phyloP scores from a whole-genome alignment of 805 yeast genomes.

The Cephaloascus fragrans region DNA sequence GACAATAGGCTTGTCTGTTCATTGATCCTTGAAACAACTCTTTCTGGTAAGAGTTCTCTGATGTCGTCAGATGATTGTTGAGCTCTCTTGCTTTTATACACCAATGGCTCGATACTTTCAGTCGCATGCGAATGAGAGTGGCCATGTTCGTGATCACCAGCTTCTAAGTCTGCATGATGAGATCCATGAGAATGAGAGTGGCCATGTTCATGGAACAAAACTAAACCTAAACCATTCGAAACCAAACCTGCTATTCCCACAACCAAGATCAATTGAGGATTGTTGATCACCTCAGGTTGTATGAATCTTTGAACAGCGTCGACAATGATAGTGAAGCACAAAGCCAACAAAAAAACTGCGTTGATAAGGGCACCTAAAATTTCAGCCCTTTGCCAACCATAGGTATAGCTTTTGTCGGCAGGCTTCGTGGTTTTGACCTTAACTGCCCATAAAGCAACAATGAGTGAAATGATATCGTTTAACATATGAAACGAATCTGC shows the following conservation, averaged over 20 bases:
- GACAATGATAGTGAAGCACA: conserved; percentile 83
- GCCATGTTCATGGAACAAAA: conserved; percentile 74
- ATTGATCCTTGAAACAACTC: conserved; percentile 29
- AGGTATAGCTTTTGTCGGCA: conserved; percentile 85
- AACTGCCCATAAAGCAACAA: conserved; percentile 96
- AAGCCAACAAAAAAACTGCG: conserved; percentile 85
- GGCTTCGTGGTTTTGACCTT: conserved; percentile 71
- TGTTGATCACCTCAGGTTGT: conserved; percentile 67
- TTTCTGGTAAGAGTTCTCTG: conserved; percentile 33
- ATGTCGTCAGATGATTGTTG: conserved; percentile 15
- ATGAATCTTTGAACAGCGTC: conserved; percentile 90
- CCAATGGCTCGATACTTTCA: neutral
- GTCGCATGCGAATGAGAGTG: conserved; percentile 40
- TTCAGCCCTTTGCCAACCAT: conserved; percentile 98
- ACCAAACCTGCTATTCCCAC: conserved; percentile 80
- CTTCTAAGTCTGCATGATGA: conserved; percentile 4
- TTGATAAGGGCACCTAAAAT: conserved; percentile 90
- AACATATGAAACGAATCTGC: conserved; percentile 98
- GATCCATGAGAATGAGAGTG: conserved; percentile 42
- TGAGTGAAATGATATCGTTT: conserved; percentile 81
- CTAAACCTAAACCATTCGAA: conserved; percentile 76
- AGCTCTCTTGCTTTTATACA: neutral
- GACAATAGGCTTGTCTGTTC: conserved; percentile 26
- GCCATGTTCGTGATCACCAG: conserved; percentile 5
- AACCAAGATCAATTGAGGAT: conserved; percentile 70